Percentiles rank a stretch among this genome's conserved stretches.
Conservation (phyloP, 352 stramenopile species). For the Phytophthora aleatoria region DNA sequence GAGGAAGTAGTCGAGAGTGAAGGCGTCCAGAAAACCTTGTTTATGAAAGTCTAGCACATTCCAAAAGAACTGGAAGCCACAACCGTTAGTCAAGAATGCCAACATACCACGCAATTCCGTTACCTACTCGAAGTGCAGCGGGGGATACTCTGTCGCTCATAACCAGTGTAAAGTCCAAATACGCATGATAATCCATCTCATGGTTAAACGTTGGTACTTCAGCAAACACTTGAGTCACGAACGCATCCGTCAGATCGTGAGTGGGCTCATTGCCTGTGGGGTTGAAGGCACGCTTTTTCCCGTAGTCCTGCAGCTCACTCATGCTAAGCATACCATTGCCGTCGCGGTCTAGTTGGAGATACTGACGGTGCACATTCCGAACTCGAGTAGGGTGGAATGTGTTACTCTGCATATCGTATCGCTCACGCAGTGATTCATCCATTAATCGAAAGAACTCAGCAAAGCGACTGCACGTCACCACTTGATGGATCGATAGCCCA, state of each 20-base stretch:
- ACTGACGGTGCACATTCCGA: conserved; percentile 59
- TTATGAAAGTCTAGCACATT: conserved; percentile 71
- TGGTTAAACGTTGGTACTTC: conserved; percentile 52
- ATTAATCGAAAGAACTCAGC: conserved; percentile 50
- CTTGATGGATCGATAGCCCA: conserved; percentile 35
- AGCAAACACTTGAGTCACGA: conserved; percentile 60
- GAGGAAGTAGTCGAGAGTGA: conserved; percentile 68
- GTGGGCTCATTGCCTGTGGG: conserved; percentile 41
- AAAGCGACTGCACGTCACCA: conserved; percentile 40
- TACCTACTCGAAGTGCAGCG: conserved; percentile 46
- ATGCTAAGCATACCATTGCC: conserved; percentile 63
- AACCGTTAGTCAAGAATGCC: conserved; percentile 1
- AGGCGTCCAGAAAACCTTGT: conserved; percentile 62
- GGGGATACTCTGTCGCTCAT: conserved; percentile 49
- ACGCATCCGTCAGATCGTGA: conserved; percentile 62
- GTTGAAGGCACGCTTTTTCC: conserved; percentile 77
- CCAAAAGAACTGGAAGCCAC: conserved; percentile 63
- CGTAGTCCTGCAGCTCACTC: conserved; percentile 53
- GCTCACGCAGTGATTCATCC: conserved; percentile 32
- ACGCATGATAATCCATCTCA: conserved; percentile 69
- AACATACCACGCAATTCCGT: not conserved
- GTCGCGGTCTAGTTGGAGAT: conserved; percentile 66
- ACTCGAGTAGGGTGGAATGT: conserved; percentile 38
- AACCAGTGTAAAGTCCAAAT: conserved; percentile 64
- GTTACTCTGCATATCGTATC: conserved; percentile 43